These are phyloP conservation scores for Colletotrichum australisinense DNA, from an alignment of 2,329 filamentous ascomycete genomes.

Conservation along the genomic window DNA sequence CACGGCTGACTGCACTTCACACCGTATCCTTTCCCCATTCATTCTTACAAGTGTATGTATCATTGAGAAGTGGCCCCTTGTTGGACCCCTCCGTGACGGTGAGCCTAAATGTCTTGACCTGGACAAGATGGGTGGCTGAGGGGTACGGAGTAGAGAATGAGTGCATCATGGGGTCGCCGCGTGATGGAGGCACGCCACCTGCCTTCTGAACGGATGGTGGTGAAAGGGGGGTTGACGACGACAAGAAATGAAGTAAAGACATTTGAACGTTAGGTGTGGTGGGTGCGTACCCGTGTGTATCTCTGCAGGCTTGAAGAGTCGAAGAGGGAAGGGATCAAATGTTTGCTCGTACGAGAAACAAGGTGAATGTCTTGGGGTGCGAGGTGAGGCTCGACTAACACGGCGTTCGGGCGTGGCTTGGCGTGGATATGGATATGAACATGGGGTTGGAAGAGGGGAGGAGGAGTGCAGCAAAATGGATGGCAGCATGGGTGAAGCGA, in stretches of 20 bases:
- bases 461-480: constrained; percentile 9
- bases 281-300: not conserved
- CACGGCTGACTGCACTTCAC: constrained; percentile 24
- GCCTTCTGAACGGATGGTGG: not conserved
- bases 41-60: not conserved
- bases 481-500: constrained; percentile 1
- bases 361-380: constrained; percentile 16
- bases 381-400: constrained; percentile 28
- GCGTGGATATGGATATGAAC: not conserved
- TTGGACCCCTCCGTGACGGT: not conserved
- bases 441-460: not conserved
- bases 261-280: not conserved
- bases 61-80: not conserved
- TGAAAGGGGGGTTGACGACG: not conserved
- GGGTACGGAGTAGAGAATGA: not conserved
- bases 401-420: constrained; percentile 15
- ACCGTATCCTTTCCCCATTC: not conserved
- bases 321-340: not conserved
- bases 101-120: not conserved
- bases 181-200: constrained; percentile 34
- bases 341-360: constrained; percentile 28
- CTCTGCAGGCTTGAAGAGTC: not conserved
- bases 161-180: constrained; percentile 27
- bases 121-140: not conserved
- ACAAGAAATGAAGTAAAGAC: not conserved